These are phyloP conservation scores for Trichoderma pleuroti DNA, from an alignment of 2,329 filamentous ascomycete species.

Conservation along the genomic window DNA sequence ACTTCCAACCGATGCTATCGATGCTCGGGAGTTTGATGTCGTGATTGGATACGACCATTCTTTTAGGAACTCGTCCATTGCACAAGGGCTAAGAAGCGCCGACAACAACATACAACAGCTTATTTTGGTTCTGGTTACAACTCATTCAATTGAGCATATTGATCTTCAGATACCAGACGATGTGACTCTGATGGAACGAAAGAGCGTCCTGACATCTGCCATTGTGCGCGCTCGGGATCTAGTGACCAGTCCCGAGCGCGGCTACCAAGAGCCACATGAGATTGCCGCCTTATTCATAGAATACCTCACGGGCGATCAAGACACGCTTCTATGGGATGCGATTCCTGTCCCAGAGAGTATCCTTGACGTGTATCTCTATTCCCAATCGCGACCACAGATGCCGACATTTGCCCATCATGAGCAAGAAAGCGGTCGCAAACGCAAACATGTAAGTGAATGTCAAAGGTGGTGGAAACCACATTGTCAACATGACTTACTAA, in stretches of 20 bases:
- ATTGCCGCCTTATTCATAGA: conserved; percentile 46
- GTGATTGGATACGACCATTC: conserved; percentile 54
- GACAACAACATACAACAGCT: conserved; percentile 35
- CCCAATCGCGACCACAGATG: conserved; percentile 36
- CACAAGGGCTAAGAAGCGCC: conserved; percentile 23
- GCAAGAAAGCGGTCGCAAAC: conserved; percentile 41
- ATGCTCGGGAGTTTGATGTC: conserved; percentile 44
- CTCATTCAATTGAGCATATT: conserved; percentile 55
- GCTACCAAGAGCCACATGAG: conserved; percentile 42
- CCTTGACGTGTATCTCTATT: conserved; percentile 45
- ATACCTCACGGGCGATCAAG: conserved; percentile 37
- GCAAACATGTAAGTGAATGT: conserved; percentile 42
- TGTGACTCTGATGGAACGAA: conserved; percentile 42
- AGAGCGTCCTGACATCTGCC: conserved; percentile 42
- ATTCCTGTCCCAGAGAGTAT: conserved; percentile 46
- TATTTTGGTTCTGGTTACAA: conserved; percentile 48
- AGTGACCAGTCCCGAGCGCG: conserved; percentile 40
- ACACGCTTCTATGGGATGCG: conserved; percentile 44
- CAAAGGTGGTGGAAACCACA: not conserved
- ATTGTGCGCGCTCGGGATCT: conserved; percentile 37
- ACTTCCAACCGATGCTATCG: conserved; percentile 37
- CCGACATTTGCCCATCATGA: conserved; percentile 21
- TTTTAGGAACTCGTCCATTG: conserved; percentile 39
- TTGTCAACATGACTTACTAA: not conserved
- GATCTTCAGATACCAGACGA: conserved; percentile 41